Evolutionary conservation across 768 basidiomycete genomes (phyloP), one percentile per base, ranked within the genome.

Genomic region (Pulveroboletus sp.): DNA sequence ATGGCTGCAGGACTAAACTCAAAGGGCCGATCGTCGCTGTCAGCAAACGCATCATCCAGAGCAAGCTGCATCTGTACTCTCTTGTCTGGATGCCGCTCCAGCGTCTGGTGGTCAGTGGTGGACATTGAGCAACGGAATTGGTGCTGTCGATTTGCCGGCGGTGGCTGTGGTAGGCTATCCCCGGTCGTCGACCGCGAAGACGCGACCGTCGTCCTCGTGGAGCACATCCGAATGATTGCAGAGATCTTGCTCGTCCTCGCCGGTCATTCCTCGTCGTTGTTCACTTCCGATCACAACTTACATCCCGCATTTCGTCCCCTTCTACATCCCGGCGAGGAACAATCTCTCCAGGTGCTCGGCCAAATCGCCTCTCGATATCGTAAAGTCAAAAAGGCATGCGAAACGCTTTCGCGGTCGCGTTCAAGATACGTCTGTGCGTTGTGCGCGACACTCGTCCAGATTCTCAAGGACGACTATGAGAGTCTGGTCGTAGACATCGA

Each of bases 281-380:
- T 96, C 68, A 76, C 81, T 15, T 59, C 69, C 24, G 82, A 80
- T 49, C 72, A 81, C 51, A 70, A 69, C 30, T 62, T 89, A 37
- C 77, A 83, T 60, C 80, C 86, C 5, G 77, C 82, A 0, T 85
- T 92, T 59, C 61, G 67, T 6, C 74, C 82, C 4, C 80, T 93
- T 14, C 79, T 96, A 3, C 93, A 96, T 61, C 93, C 93, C 3
- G 93, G 93, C 9, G 93, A 95, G 62, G 78, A 84, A 46, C 81
- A 93, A 65, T 86, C 84, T 55, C 76, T 94, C n/a, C 85, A 91
- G 60, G 77, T 81, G 9, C 79, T 96, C 3, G 87, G 81, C 8
- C 75, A 77, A 42, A 80, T 94, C 43, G 92, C 88, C 1, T 76
- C 74, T 45, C 80, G 85, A 24, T 94, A 93, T 68, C 75, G 80